These are phyloP conservation scores for Allium sativum DNA, from an alignment of 106 monocot genomes.

Conservation along the genomic window DNA sequence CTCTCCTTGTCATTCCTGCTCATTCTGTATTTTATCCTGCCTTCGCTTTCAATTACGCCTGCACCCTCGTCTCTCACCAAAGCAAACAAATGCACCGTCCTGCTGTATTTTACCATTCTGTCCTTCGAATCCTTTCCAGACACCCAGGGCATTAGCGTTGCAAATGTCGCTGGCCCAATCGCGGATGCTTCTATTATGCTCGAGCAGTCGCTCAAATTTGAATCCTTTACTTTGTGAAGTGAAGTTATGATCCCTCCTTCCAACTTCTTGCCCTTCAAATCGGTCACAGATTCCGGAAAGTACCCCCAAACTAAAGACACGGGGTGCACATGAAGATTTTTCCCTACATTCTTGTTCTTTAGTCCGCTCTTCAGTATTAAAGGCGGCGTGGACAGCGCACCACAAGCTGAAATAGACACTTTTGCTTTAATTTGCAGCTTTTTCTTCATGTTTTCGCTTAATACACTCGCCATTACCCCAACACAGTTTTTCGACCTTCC, in stretches of 20 bases:
- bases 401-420: constrained; percentile 56
- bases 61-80: constrained; percentile 40
- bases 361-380: constrained; percentile 56
- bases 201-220: neutral
- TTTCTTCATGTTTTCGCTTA: constrained; percentile 15
- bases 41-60: constrained; percentile 24
- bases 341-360: constrained; percentile 64
- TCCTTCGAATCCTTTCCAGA: constrained; percentile 56
- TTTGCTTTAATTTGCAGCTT: constrained; percentile 39
- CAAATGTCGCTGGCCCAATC: constrained; percentile 22
- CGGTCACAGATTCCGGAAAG: constrained; percentile 49
- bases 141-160: constrained; percentile 36
- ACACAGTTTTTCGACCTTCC: constrained; percentile 28
- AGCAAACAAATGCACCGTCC: constrained; percentile 43
- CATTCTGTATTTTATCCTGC: constrained; percentile 23
- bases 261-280: constrained; percentile 32
- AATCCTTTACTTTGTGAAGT: constrained; percentile 30
- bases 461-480: constrained; percentile 33
- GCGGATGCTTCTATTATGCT: constrained; percentile 46
- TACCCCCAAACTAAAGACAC: constrained; percentile 66
- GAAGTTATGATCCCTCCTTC: constrained; percentile 69
- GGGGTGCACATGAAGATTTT: constrained; percentile 76
- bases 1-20: constrained; percentile 30
- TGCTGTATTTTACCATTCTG: constrained; percentile 36
- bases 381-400: constrained; percentile 62